Base-by-base conservation (phyloP, 2,329 filamentous ascomycete species). In the Xylaria arbuscula region DNA sequence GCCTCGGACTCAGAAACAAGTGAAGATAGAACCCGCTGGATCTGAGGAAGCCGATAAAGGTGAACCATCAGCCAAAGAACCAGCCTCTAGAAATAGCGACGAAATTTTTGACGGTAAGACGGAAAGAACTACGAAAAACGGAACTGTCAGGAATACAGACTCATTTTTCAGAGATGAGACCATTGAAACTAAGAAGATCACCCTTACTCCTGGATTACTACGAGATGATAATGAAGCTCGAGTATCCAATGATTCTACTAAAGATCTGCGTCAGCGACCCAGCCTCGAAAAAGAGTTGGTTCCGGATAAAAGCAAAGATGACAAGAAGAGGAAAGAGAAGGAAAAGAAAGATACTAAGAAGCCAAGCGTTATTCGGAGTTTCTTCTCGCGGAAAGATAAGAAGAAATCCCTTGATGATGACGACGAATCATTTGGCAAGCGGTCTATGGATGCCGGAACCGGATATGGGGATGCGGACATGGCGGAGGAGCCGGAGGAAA, bases 91-190 rank as follows among this genome's bases (percentile, higher is more conserved):
- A 68, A 87, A 83, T 57, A 93, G 89, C 73, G 92, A 93, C 64
- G 92, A 95, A 54, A 86, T 88, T 3, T 86, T 90, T 65, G 87
- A 89, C 56, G 81, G 79, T 55, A 88, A 85, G 69, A 75, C 80
- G 1, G 83, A 84, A 65, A 86, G 85, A 77, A 88, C 91, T 77
- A 94, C 93, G 42, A 89, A 91, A 71, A 97, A 97, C 74, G 94
- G 94, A 50, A 95, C 92, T 24, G 87, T 97, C 53, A 89, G 95
- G 71, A 97, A 97, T 78, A 95, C 93, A 4, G 95, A 98, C 80
- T 97, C 95, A 0, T 98, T 98, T 84, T 98, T 98, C 85, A 97
- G 94, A 80, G 96, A 98, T 76, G 95, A 99, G 76, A 93, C 89
- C 38, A 92, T 93, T 45, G 96, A 98, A 80, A 98, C 96, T 2